phyloP scores from a whole-genome alignment of 2,329 filamentous ascomycete species.

The Curvularia verruculosa region DNA sequence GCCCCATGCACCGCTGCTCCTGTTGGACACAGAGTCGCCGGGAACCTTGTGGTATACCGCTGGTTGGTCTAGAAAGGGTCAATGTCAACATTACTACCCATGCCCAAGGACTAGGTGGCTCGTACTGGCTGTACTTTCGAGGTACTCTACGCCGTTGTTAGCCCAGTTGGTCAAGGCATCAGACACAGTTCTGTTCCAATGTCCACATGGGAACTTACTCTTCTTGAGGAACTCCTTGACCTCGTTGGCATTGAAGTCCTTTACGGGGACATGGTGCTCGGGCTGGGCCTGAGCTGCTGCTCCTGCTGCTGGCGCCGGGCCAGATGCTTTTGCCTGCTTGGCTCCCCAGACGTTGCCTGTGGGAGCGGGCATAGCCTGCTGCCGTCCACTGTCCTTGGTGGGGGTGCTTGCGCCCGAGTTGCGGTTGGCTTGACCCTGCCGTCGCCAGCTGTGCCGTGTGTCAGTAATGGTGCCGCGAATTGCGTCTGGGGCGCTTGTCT shows the following conservation, averaged over 20 bases:
- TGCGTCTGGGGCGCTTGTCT: neutral
- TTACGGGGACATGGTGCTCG: conserved; percentile 45
- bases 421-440: conserved; percentile 43
- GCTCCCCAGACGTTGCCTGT: conserved; percentile 46
- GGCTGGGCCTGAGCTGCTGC: conserved; percentile 26
- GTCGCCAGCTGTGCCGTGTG: conserved; percentile 41
- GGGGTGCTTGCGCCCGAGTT: conserved; percentile 43
- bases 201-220: conserved; percentile 33
- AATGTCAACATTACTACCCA: conserved; percentile 29
- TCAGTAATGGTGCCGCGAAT: conserved; percentile 19
- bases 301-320: conserved; percentile 20
- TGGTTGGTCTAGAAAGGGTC: conserved; percentile 32
- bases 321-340: conserved; percentile 39
- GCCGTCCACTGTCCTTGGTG: conserved; percentile 41
- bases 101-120: conserved; percentile 1
- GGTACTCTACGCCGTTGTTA: conserved; percentile 35
- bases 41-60: conserved; percentile 49
- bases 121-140: conserved; percentile 40
- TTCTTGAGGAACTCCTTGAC: conserved; percentile 52
- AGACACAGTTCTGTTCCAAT: neutral
- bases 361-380: conserved; percentile 39
- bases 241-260: conserved; percentile 53
- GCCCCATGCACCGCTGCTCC: conserved; percentile 50
- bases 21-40: conserved; percentile 47
- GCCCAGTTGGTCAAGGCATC: conserved; percentile 11